Conservation (phyloP, 2,329 filamentous ascomycete species). For the Arthrobotrys iridis region DNA sequence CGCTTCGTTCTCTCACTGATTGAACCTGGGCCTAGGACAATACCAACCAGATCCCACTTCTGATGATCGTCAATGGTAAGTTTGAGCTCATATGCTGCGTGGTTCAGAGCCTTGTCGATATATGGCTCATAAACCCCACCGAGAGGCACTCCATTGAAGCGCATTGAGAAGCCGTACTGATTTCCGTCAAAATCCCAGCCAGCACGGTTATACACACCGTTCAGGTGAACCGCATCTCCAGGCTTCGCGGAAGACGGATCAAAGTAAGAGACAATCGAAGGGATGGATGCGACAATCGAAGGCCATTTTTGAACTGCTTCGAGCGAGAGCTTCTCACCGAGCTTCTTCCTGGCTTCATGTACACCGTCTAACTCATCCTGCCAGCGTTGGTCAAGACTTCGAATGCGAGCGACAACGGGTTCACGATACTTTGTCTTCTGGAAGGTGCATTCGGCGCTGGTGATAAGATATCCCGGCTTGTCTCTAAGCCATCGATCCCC, state of each 20-base stretch:
- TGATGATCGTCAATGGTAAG: slow-evolving; percentile 37
- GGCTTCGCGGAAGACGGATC: slow-evolving; percentile 30
- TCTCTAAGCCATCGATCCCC: slow-evolving; percentile 16
- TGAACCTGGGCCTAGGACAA: slow-evolving; percentile 25
- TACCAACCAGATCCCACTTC: slow-evolving; percentile 26
- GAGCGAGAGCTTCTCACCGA: slow-evolving; percentile 17
- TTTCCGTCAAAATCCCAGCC: slow-evolving; percentile 43
- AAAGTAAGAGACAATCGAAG: slow-evolving; percentile 20
- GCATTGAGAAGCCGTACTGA: slow-evolving; percentile 42
- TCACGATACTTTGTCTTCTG: slow-evolving; percentile 16
- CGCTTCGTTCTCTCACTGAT: slow-evolving; percentile 31
- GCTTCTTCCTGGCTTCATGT: slow-evolving; percentile 6
- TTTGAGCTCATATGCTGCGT: slow-evolving; percentile 29
- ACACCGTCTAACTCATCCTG: slow-evolving; percentile 22
- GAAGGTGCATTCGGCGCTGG: slow-evolving; percentile 12
- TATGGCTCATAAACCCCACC: slow-evolving; percentile 30
- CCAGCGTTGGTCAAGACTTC: slow-evolving; percentile 28
- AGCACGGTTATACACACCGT: slow-evolving; percentile 30
- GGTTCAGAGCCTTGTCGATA: slow-evolving; percentile 22
- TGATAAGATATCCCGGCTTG: slow-evolving; percentile 18
- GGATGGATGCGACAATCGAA: slow-evolving; percentile 26
- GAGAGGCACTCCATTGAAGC: slow-evolving; percentile 28
- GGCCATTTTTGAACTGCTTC: slow-evolving; percentile 39
- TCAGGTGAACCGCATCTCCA: slow-evolving; percentile 29
- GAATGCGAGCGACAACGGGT: slow-evolving; percentile 16